Evolutionary conservation across 1,139 yeast species (phyloP), one percentile per base, ranked within the genome.

Genomic region (Keqinozyma sinolaborantium): DNA sequence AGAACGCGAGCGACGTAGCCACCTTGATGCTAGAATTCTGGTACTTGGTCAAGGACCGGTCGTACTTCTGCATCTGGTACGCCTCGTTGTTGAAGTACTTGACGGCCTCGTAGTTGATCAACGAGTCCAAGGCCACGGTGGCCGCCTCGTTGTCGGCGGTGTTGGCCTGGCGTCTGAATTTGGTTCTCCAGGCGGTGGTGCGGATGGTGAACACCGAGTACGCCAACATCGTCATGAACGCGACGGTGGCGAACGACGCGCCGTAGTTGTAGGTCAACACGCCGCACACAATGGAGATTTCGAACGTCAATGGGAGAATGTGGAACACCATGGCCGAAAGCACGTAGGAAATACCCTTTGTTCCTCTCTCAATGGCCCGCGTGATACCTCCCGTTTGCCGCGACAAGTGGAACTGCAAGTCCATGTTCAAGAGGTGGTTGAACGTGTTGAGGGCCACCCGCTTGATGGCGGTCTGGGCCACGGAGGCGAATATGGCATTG

Each of bases 171-270:
- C 96, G 73, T 56, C 98, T 75, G 60, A 92, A 92, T 33, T 78
- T 75, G 1, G 98, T 87, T 59, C 99, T 73, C 99, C 99, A 92
- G 0, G 97, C 81, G 1, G 99, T 92, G 0, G 98, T 92, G 41
- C 75, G 72, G 34, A 92, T 83, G 1, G 99, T 92, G 59, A 94
- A 92, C 6, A 80, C 53, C 0, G 95, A 78, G 53, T 92, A 92
- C 0, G 94, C 79, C 23, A 81, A 55, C 97, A 92, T 90, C 1
- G 99, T 94, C 3, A 76, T 60, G 30, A 88, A 64, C 0, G 99
- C 88, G 30, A 90, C 87, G 2, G 87, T 87, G 2, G 98, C 97
- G 63, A 88, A 92, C 16, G 83, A 70, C 7, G 76, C 60, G 14
- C 99, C 99, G 52, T 87, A 92, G 53, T 90, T 92, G 57, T 88